Evolutionary conservation across 176 grass and related monocot genomes (phyloP).

Genomic region (Aegilops bicornis): DNA sequence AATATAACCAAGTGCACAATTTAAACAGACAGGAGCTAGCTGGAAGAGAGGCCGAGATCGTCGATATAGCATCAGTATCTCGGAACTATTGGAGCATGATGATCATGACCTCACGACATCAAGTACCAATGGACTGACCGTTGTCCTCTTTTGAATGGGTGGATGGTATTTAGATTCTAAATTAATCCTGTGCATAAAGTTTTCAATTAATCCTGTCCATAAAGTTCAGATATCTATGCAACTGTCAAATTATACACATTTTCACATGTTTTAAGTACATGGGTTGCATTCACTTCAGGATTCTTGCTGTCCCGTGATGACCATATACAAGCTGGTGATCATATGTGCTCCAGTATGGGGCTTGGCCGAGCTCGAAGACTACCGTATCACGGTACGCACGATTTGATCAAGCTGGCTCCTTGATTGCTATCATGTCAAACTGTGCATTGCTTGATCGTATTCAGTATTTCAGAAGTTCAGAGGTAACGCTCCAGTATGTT

Average conservation of each 20-base stretch:
- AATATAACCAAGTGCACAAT: constrained; percentile 52
- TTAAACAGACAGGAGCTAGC: constrained; percentile 58
- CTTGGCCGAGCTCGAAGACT: constrained; percentile 65
- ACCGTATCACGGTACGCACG: constrained; percentile 48
- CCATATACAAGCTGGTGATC: constrained; percentile 78
- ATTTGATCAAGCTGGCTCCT: too few relatives aligned
- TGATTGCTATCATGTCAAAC: too few relatives aligned
- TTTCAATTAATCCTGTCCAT: too few relatives aligned
- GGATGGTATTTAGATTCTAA: constrained; percentile 57
- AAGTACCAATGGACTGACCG: constrained; percentile 58
- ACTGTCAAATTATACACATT: background rate
- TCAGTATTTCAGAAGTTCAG: constrained; percentile 7
- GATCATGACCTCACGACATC: constrained; percentile 60
- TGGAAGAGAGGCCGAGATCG: constrained; percentile 59
- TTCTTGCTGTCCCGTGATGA: constrained; percentile 69
- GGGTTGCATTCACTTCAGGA: constrained; percentile 30
- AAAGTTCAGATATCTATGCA: background rate
- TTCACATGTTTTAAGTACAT: background rate
- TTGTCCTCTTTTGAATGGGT: constrained; percentile 68
- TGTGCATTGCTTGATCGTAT: background rate
- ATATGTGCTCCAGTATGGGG: constrained; percentile 85
- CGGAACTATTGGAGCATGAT: constrained; percentile 89
- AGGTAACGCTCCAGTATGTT: background rate
- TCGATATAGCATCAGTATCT: constrained; percentile 69
- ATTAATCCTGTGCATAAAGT: too few relatives aligned